Conservation (phyloP, 176 grass and related monocot species). For the Melocanna baccifera region DNA sequence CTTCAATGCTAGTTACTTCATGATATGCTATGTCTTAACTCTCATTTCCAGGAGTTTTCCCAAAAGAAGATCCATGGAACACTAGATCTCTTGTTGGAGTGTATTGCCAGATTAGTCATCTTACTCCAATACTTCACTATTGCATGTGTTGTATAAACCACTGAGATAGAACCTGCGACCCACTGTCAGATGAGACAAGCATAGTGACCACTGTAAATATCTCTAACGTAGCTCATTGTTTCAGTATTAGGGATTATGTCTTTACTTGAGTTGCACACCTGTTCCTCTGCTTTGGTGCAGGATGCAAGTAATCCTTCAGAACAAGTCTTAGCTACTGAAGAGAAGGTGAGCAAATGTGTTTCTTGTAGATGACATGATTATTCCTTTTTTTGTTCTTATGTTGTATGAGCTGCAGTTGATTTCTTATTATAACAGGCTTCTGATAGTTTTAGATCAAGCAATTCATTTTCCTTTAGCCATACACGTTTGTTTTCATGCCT, state of each 20-base stretch:
- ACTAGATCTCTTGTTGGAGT: not conserved
- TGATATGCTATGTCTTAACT: not conserved
- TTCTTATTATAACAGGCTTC: not conserved
- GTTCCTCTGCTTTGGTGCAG: not conserved
- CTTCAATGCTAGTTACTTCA: not conserved
- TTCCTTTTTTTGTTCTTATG: not conserved
- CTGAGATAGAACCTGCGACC: too few species aligned
- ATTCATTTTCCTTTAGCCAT: not conserved
- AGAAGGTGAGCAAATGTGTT: slow-evolving; percentile 26
- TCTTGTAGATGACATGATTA: not conserved
- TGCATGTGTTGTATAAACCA: too few species aligned
- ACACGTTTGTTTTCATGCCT: not conserved
- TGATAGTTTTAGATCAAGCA: not conserved
- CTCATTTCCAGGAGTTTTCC: not conserved
- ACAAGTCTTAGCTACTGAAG: not conserved
- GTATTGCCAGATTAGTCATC: not conserved
- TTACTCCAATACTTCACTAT: too few species aligned
- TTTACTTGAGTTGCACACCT: not conserved
- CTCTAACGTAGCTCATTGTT: not conserved
- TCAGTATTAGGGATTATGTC: too few species aligned
- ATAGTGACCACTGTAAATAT: not conserved
- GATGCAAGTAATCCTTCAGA: not conserved
- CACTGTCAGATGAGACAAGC: not conserved
- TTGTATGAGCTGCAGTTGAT: not conserved
- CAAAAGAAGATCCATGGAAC: not conserved